Conservation (phyloP, 2,329 filamentous ascomycete species). For the Colletotrichum acutatum region DNA sequence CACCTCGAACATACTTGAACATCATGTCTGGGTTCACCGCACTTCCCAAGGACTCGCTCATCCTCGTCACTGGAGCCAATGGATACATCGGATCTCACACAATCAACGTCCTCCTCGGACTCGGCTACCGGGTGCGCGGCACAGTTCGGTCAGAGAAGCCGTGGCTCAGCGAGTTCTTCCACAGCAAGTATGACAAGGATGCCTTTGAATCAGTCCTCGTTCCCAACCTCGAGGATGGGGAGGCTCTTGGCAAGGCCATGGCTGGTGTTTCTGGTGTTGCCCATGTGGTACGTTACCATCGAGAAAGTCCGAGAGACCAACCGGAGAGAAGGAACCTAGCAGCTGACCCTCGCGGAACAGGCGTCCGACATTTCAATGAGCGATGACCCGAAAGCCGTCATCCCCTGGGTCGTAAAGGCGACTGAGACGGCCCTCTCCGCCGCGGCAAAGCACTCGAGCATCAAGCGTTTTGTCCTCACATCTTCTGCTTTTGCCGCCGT, state of each 20-base stretch:
- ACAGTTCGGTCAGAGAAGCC: slow-evolving; percentile 50
- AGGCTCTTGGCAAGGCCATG: slow-evolving; percentile 41
- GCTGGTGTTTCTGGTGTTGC: slow-evolving; percentile 38
- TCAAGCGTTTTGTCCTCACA: slow-evolving; percentile 54
- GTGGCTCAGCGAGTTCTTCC: slow-evolving; percentile 45
- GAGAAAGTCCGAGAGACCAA: slow-evolving; percentile 17
- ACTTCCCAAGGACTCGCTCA: slow-evolving; percentile 43
- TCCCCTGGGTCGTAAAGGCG: slow-evolving; percentile 46
- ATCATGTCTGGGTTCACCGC: slow-evolving; percentile 29
- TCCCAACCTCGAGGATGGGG: slow-evolving; percentile 43
- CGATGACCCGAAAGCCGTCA: slow-evolving; percentile 51
- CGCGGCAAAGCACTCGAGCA: slow-evolving; percentile 45
- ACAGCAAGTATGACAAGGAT: slow-evolving; percentile 45
- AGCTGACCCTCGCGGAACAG: slow-evolving; percentile 37
- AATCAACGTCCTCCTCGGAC: slow-evolving; percentile 48
- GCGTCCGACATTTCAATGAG: slow-evolving; percentile 48
- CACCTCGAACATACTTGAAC: not conserved
- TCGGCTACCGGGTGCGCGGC: slow-evolving; percentile 57
- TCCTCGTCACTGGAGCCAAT: slow-evolving; percentile 56
- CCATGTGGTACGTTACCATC: not conserved
- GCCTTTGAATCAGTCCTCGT: slow-evolving; percentile 48
- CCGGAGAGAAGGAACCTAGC: not conserved
- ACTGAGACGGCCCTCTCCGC: slow-evolving; percentile 45
- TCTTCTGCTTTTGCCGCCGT: slow-evolving; percentile 45
- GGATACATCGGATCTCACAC: slow-evolving; percentile 54